phyloP scores from a whole-genome alignment of 352 stramenopile species.

The Globisporangium perplexum region DNA sequence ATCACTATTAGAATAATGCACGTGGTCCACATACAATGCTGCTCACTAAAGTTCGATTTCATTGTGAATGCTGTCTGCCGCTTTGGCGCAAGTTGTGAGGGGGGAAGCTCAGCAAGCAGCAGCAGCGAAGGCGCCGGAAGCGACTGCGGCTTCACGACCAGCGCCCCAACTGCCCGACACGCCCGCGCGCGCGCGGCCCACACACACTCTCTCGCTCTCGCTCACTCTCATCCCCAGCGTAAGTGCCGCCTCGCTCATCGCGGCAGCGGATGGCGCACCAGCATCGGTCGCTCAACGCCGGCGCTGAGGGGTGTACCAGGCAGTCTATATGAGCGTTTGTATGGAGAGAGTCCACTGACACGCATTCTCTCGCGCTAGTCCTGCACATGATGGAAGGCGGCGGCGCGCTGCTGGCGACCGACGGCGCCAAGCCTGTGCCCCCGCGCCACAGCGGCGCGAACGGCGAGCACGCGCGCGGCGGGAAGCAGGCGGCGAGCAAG shows the following conservation, averaged over 20 bases:
- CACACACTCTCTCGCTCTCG: not conserved
- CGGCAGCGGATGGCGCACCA: slow-evolving; percentile 5
- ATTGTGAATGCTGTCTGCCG: too few species aligned
- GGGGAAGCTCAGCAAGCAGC: too few species aligned
- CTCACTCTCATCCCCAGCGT: too few species aligned
- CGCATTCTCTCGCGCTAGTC: not conserved
- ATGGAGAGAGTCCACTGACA: not conserved
- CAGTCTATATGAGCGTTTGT: not conserved
- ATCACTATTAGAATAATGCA: too few species aligned
- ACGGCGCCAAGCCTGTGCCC: not conserved
- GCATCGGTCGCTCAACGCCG: not conserved
- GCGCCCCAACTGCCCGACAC: too few species aligned
- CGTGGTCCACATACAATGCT: too few species aligned
- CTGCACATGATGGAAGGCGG: slow-evolving; percentile 14
- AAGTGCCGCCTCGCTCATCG: too few species aligned
- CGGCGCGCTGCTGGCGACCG: slow-evolving; percentile 8
- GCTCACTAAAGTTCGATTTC: too few species aligned
- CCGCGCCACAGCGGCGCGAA: slow-evolving; percentile 7
- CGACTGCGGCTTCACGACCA: too few species aligned
- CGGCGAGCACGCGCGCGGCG: slow-evolving; percentile 10
- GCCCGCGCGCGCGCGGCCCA: too few species aligned
- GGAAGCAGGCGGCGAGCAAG: slow-evolving; percentile 6
- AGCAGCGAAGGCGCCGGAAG: too few species aligned
- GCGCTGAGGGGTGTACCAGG: not conserved
- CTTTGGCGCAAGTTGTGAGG: too few species aligned